These are phyloP conservation scores for Sistotremastrum suecicum DNA, from an alignment of 768 basidiomycete species.

Conservation along the genomic window DNA sequence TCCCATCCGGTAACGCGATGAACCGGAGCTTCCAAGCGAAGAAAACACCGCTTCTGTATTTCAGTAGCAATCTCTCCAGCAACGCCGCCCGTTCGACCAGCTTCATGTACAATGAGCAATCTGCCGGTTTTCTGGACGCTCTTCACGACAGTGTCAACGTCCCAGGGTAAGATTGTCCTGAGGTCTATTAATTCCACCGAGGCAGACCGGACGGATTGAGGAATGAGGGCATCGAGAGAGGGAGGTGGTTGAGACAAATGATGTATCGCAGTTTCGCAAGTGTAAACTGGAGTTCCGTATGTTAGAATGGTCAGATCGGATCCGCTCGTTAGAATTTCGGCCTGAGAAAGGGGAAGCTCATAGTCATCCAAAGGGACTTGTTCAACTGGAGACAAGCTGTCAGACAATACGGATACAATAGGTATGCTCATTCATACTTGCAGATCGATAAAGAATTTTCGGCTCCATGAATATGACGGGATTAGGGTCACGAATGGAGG, in stretches of 20 bases:
- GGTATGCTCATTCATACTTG: slow-evolving; percentile 30
- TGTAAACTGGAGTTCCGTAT: slow-evolving; percentile 90
- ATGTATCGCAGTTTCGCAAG: slow-evolving; percentile 73
- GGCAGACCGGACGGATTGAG: slow-evolving; percentile 46
- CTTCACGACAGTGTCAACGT: slow-evolving; percentile 63
- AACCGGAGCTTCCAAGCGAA: slow-evolving; percentile 80
- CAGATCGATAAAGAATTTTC: slow-evolving; percentile 82
- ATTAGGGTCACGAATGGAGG: slow-evolving; percentile 83
- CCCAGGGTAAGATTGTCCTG: slow-evolving; percentile 83
- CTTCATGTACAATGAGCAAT: slow-evolving; percentile 85
- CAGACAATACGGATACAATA: background rate
- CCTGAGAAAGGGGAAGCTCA: slow-evolving; percentile 66
- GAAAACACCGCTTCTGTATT: slow-evolving; percentile 77
- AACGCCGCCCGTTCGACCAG: slow-evolving; percentile 74
- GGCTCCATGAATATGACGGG: slow-evolving; percentile 96
- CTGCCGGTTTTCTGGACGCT: slow-evolving; percentile 78
- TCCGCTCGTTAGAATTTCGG: slow-evolving; percentile 62
- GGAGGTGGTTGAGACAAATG: slow-evolving; percentile 55
- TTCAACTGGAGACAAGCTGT: slow-evolving; percentile 40
- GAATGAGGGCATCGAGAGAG: slow-evolving; percentile 48
- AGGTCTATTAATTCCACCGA: slow-evolving; percentile 84
- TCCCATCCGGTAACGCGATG: slow-evolving; percentile 87
- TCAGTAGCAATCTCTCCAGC: slow-evolving; percentile 88
- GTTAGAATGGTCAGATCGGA: slow-evolving; percentile 80
- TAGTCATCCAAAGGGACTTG: slow-evolving; percentile 88